Percentiles rank a stretch among this genome's conserved stretches.
phyloP scores from a whole-genome alignment of 345 rosid genomes.

The Rubroshorea leprosula region DNA sequence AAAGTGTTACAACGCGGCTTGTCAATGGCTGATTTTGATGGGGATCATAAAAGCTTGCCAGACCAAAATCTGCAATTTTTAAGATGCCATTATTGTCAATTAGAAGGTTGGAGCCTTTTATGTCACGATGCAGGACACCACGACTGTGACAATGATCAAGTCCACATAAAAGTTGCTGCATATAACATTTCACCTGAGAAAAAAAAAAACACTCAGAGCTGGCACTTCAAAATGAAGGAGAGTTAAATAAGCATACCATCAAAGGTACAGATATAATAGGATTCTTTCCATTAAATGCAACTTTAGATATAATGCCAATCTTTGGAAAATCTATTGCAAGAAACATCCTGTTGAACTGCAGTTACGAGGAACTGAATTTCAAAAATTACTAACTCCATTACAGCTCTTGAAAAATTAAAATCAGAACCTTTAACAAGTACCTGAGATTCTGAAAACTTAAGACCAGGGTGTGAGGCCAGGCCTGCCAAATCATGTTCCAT shows the following conservation, averaged over 20 bases:
- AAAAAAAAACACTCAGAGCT: background rate
- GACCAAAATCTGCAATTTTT: constrained; percentile 96
- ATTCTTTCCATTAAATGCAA: too few relatives aligned
- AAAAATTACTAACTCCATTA: constrained; percentile 3
- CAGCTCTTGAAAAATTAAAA: background rate
- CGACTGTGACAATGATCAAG: constrained; percentile 97
- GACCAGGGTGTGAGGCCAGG: constrained; percentile 82
- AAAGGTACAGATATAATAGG: too few relatives aligned
- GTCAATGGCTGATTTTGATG: constrained; percentile 69
- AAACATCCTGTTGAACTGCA: background rate
- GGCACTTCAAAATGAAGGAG: too few relatives aligned
- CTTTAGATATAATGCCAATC: too few relatives aligned
- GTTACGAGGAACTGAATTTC: background rate
- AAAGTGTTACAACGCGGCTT: constrained; percentile 95
- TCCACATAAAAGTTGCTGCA: constrained; percentile 81
- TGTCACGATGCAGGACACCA: constrained; percentile 91
- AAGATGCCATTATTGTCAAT: constrained; percentile 85
- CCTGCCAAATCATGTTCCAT: constrained; percentile 99
- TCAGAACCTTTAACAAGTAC: constrained; percentile 25
- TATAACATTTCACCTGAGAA: constrained; percentile 79
- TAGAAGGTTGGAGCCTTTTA: constrained; percentile 93
- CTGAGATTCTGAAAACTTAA: constrained; percentile 91
- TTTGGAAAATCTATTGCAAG: too few relatives aligned
- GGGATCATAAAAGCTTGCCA: constrained; percentile 86
- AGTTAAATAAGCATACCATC: too few relatives aligned